Evolutionary conservation across 1,139 yeast species (phyloP).

Genomic region (Scheffersomyces illinoinensis): DNA sequence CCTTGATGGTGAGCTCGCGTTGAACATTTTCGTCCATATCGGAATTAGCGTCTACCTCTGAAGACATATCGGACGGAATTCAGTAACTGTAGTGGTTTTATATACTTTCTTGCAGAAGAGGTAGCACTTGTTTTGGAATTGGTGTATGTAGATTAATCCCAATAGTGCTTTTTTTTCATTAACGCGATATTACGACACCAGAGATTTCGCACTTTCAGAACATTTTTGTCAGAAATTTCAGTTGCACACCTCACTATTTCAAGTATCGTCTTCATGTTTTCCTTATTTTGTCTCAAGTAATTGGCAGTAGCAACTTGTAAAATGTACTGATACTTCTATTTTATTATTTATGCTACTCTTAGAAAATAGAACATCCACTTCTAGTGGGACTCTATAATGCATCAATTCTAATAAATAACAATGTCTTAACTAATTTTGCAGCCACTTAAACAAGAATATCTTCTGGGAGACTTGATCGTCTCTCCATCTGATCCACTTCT

Average conservation of each 20-base stretch:
- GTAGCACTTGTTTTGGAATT: too few relatives aligned
- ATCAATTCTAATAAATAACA: not conserved
- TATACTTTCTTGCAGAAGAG: too few relatives aligned
- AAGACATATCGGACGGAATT: not conserved
- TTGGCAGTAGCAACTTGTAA: too few relatives aligned
- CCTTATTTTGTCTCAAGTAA: too few relatives aligned
- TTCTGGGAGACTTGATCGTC: constrained; percentile 8
- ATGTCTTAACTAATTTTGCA: not conserved
- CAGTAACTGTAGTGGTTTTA: not conserved
- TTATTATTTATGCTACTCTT: not conserved
- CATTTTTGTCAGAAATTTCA: too few relatives aligned
- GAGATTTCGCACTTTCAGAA: too few relatives aligned
- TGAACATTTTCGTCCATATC: constrained; percentile 20
- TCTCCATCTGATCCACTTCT: constrained; percentile 6
- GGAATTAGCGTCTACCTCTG: not conserved
- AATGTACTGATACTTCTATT: not conserved
- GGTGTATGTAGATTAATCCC: too few relatives aligned
- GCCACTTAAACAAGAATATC: not conserved
- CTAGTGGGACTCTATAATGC: not conserved
- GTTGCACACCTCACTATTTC: too few relatives aligned
- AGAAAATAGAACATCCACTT: not conserved
- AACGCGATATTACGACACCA: too few relatives aligned
- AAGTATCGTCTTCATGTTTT: too few relatives aligned
- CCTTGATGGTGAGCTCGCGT: constrained; percentile 50
- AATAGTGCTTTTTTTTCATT: too few relatives aligned